Base-by-base conservation (phyloP, 345 rosid species). In the Sisymbrium irio region DNA sequence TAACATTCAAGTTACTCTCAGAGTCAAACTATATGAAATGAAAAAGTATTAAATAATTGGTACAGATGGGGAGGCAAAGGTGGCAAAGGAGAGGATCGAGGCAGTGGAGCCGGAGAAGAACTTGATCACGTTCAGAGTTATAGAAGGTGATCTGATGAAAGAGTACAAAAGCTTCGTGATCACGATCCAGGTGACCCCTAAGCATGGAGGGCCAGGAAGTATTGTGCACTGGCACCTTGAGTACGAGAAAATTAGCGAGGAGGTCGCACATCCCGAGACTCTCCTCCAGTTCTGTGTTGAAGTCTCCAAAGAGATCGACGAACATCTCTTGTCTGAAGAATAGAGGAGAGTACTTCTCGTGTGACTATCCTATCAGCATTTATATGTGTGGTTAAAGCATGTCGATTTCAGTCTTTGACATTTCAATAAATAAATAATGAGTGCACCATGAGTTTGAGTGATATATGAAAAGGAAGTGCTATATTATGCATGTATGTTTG, bases 201-300 rank as follows among this genome's bases (percentile, higher is more conserved):
- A 41, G 45, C 36, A 50, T n/a, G 79, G 8, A 11, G 69, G 56
- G 8, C 6, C 72, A 12, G 63, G 79, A 10, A 68, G 79, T 53
- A n/a, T 76, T 11, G 79, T 46, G 36, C 76, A 67, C 18, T 81
- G 78, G 84, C 77, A 50, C 18, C 36, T 78, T 9, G 78, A 78
- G 33, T 78, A 81, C 7, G 82, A 78, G 81, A 78, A 71, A 65
- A 50, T 65, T 15, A 71, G 39, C 46, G 61, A 56, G 3, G 40
- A 15, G 40, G 61, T 56, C 9, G 61, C 61, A 32, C 61, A 56
- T 56, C 61, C 61, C 25, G 61, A 56, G 40, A 56, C 61, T 9
- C 61, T 56, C 61, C 61, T 15, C 40, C 40, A 56, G 61, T 56
- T 56, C 40, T 15, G 33, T 37, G 67, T 67, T 12, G 69, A 74